Evolutionary conservation across 352 stramenopile genomes (phyloP).

Genomic region (Plasmopara halstedii): DNA sequence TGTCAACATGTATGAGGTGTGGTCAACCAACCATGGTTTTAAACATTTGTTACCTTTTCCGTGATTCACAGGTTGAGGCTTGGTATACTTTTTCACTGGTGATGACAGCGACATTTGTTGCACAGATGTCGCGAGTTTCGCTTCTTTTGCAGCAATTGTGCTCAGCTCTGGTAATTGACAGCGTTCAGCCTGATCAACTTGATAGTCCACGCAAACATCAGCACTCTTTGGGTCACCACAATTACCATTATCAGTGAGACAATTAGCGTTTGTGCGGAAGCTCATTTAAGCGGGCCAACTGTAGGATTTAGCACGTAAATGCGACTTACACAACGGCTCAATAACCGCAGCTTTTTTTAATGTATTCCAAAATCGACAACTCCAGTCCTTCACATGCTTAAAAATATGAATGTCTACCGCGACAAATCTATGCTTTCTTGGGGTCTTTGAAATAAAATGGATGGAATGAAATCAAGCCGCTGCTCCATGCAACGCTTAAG

Average conservation of each 20-base stretch:
- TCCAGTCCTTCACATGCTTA: not conserved
- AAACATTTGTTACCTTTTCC: constrained; percentile 22
- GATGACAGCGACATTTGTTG: not conserved
- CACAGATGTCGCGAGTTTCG: not conserved
- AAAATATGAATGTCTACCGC: constrained; percentile 1
- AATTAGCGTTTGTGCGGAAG: constrained; percentile 35
- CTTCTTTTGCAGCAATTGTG: constrained; percentile 19
- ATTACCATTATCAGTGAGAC: constrained; percentile 45
- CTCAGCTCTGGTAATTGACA: constrained; percentile 35
- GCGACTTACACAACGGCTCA: not conserved
- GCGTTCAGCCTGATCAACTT: constrained; percentile 42
- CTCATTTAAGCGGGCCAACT: too few species aligned
- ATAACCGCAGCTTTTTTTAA: too few species aligned
- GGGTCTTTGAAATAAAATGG: constrained; percentile 67
- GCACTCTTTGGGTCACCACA: constrained; percentile 50
- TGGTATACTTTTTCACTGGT: constrained; percentile 22
- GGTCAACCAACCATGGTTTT: not conserved
- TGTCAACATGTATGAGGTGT: not conserved
- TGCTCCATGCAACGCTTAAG: constrained; percentile 69
- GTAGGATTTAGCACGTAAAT: not conserved
- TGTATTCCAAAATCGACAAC: not conserved
- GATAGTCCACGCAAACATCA: constrained; percentile 60
- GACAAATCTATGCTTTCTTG: constrained; percentile 14
- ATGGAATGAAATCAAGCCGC: constrained; percentile 68
- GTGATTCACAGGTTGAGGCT: constrained; percentile 45